Conservation (phyloP, 2,329 filamentous ascomycete genomes). For the Hymenoscyphus infarciens region DNA sequence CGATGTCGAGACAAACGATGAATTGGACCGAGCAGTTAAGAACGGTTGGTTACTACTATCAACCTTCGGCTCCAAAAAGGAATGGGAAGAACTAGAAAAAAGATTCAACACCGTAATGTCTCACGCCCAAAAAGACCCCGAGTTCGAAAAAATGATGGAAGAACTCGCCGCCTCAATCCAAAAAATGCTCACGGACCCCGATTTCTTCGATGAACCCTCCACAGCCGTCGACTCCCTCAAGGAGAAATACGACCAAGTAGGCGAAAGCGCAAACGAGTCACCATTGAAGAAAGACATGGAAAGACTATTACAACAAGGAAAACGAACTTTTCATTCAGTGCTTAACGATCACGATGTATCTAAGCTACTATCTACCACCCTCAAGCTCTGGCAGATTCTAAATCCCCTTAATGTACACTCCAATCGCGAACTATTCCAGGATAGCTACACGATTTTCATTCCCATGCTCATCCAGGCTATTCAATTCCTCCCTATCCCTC, state of each 20-base stretch:
- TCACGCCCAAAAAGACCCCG: conserved; percentile 71
- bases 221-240: conserved; percentile 50
- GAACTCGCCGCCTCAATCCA: conserved; percentile 73
- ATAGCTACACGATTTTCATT: conserved; percentile 75
- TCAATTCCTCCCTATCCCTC: conserved; percentile 85
- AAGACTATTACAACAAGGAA: conserved; percentile 63
- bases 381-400: conserved; percentile 66
- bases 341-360: conserved; percentile 68
- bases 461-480: conserved; percentile 73
- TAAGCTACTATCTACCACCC: conserved; percentile 62
- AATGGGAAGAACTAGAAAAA: conserved; percentile 73
- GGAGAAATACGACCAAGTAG: conserved; percentile 57
- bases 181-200: conserved; percentile 78
- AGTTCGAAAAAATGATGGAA: conserved; percentile 74
- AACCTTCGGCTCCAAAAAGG: conserved; percentile 69
- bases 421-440: conserved; percentile 69
- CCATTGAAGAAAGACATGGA: conserved; percentile 71
- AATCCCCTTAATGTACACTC: conserved; percentile 61
- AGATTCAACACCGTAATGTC: conserved; percentile 67
- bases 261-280: conserved; percentile 53
- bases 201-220: conserved; percentile 73
- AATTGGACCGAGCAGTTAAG: conserved; percentile 68
- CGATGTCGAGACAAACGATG: conserved; percentile 69
- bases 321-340: conserved; percentile 65
- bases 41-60: conserved; percentile 80